phyloP scores from a whole-genome alignment of 148 eudicot species.

The Fagopyrum homotropicum region DNA sequence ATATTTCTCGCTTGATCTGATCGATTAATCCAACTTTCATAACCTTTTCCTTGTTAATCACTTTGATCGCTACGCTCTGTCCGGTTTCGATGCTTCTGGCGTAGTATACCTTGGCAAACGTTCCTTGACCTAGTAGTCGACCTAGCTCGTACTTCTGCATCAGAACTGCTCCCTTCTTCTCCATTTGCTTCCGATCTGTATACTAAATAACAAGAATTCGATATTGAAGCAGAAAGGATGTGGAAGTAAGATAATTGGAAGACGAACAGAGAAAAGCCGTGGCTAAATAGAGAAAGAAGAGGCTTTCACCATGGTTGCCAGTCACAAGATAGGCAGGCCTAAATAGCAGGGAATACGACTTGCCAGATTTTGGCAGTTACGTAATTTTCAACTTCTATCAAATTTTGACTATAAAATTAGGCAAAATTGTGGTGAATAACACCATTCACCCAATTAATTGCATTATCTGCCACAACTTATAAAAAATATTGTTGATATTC shows the following conservation, averaged over 20 bases:
- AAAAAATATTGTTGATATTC: too few species aligned
- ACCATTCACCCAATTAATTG: too few species aligned
- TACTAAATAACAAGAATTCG: background rate
- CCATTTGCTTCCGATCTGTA: slow-evolving; percentile 20
- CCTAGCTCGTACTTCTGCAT: slow-evolving; percentile 70
- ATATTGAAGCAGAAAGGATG: too few species aligned
- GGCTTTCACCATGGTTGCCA: too few species aligned
- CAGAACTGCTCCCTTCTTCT: slow-evolving; percentile 48
- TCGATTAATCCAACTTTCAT: slow-evolving; percentile 48
- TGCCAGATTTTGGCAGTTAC: too few species aligned
- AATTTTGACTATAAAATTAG: too few species aligned
- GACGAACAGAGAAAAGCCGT: background rate
- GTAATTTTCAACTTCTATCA: too few species aligned
- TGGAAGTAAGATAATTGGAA: background rate
- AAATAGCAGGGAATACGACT: too few species aligned
- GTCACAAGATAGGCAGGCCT: too few species aligned
- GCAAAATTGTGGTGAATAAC: too few species aligned
- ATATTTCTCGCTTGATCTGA: slow-evolving; percentile 74
- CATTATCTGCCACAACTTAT: too few species aligned
- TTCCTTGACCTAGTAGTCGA: slow-evolving; percentile 62
- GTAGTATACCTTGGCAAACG: slow-evolving; percentile 69
- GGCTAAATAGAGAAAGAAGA: too few species aligned
- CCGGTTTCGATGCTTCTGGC: slow-evolving; percentile 40
- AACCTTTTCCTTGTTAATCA: slow-evolving; percentile 63
- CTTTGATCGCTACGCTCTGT: slow-evolving; percentile 58